Conservation (phyloP, 139 green algal species). For the Picochlorum sp. region DNA sequence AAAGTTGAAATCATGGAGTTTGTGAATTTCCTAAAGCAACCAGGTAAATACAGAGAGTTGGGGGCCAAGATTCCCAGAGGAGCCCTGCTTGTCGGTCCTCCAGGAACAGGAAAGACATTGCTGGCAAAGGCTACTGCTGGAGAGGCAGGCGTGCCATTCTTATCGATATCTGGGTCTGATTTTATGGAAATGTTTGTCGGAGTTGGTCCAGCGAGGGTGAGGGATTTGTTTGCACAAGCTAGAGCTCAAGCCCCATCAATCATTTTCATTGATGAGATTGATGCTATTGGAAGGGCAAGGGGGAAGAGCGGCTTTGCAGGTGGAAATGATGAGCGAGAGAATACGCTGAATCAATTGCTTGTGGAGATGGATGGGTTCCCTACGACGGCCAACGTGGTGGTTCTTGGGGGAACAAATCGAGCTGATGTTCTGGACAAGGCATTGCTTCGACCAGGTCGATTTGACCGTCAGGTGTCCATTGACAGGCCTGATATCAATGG, state of each 20-base stretch:
- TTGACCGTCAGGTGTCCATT: slow-evolving; percentile 95
- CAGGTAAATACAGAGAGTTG: slow-evolving; percentile 69
- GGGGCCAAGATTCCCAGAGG: slow-evolving; percentile 90
- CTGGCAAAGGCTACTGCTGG: slow-evolving; percentile 93
- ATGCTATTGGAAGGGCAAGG: slow-evolving; percentile 77
- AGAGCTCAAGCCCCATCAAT: slow-evolving; percentile 80
- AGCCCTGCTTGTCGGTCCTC: slow-evolving; percentile 78
- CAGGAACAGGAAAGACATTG: slow-evolving; percentile 92
- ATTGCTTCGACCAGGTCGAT: slow-evolving; percentile 84
- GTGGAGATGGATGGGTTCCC: slow-evolving; percentile 87
- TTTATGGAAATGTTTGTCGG: slow-evolving; percentile 90
- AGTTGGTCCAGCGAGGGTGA: slow-evolving; percentile 82
- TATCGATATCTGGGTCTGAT: slow-evolving; percentile 61
- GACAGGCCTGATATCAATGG: slow-evolving; percentile 95
- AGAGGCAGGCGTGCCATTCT: slow-evolving; percentile 92
- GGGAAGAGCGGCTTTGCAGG: slow-evolving; percentile 69
- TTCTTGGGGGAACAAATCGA: slow-evolving; percentile 96
- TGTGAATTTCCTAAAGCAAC: slow-evolving; percentile 89
- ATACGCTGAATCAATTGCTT: slow-evolving; percentile 98
- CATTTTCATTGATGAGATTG: slow-evolving; percentile 87
- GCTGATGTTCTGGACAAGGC: slow-evolving; percentile 97
- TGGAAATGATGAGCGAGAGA: slow-evolving; percentile 96
- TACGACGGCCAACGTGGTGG: slow-evolving; percentile 88
- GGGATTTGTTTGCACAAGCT: slow-evolving; percentile 90
- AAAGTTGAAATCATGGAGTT: slow-evolving; percentile 98